These are phyloP conservation scores for Nicotiana paniculata DNA, from an alignment of 257 asterid genomes.

Conservation along the genomic window DNA sequence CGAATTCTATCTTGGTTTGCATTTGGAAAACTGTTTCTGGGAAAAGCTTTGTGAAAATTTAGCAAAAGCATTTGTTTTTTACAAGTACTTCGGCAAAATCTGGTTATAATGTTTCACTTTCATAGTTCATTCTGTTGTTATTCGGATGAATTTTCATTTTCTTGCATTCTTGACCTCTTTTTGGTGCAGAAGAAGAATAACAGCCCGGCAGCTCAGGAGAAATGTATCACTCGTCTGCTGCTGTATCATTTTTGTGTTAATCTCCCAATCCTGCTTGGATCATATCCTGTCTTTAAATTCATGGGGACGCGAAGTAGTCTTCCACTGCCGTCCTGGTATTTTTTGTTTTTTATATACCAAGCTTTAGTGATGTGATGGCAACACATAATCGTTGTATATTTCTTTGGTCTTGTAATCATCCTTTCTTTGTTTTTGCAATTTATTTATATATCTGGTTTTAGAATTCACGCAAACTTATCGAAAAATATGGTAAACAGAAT, in stretches of 20 bases:
- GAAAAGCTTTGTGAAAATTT: background rate
- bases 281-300: slow-evolving; percentile 81
- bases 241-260: slow-evolving; percentile 85
- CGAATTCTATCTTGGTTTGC: background rate
- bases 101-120: background rate
- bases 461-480: background rate
- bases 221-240: slow-evolving; percentile 74
- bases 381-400: background rate
- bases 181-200: slow-evolving; percentile 72
- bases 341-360: slow-evolving; percentile 51
- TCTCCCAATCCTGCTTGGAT: slow-evolving; percentile 74
- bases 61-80: background rate
- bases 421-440: background rate
- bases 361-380: slow-evolving; percentile 23
- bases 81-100: background rate
- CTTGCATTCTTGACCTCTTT: slow-evolving; percentile 13
- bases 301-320: slow-evolving; percentile 95
- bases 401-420: background rate
- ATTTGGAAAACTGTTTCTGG: background rate
- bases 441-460: background rate
- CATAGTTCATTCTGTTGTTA: background rate
- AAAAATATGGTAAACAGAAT: background rate
- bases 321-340: slow-evolving; percentile 97
- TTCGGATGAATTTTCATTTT: background rate
- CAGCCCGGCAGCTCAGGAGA: slow-evolving; percentile 85